Percentiles rank a stretch among this genome's conserved stretches.
Evolutionary conservation across 163 green algal genomes (phyloP).

Genomic region (Volvox carteri): DNA sequence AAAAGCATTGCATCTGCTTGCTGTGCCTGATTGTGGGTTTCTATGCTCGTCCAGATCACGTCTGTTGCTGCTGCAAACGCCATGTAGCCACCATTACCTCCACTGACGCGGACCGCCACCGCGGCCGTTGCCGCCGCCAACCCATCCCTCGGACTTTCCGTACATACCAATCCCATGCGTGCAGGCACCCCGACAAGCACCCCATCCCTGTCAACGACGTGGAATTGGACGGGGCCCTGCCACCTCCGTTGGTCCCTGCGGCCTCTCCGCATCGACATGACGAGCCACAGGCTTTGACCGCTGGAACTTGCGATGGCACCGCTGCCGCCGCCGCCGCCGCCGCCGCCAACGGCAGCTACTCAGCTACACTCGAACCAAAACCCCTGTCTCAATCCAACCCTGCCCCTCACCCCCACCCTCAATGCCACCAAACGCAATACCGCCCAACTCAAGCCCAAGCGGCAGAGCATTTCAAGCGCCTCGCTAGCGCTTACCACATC

Average conservation of each 20-base stretch:
- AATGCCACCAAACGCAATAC: no score
- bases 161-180: background rate
- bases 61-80: background rate
- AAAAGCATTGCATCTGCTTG: background rate
- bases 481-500: constrained; percentile 23
- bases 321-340: no score
- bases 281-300: background rate
- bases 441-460: background rate
- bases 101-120: background rate
- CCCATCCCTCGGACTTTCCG: background rate
- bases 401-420: background rate
- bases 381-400: no score
- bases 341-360: no score
- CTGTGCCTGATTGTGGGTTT: background rate
- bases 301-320: background rate
- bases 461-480: constrained; percentile 40
- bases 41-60: background rate
- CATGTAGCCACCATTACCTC: background rate
- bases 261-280: background rate
- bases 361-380: no score
- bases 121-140: background rate
- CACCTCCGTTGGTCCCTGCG: background rate
- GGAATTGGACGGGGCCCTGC: no score
- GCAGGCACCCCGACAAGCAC: constrained; percentile 43
- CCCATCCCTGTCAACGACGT: background rate